These are phyloP conservation scores for Coniochaeta sp. DNA, from an alignment of 2,329 filamentous ascomycete genomes.

Conservation along the genomic window DNA sequence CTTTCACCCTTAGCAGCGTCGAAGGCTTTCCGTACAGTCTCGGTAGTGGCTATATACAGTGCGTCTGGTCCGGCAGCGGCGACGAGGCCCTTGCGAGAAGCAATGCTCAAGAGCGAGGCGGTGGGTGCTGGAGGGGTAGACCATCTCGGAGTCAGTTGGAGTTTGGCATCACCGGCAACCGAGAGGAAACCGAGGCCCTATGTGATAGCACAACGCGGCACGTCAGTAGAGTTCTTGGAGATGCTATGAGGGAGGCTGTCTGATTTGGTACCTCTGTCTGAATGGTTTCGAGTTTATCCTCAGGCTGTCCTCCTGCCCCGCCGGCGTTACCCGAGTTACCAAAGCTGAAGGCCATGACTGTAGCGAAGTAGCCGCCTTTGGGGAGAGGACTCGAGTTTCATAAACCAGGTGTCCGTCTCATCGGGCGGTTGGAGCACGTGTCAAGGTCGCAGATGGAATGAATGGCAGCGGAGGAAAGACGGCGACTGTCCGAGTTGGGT, in stretches of 20 bases:
- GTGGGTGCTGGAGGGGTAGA: slow-evolving; percentile 65
- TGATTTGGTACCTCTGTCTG: slow-evolving; percentile 63
- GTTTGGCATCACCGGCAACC: slow-evolving; percentile 71
- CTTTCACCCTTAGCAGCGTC: slow-evolving; percentile 49
- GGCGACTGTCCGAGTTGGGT: background rate
- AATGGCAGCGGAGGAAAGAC: background rate
- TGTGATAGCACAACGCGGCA: background rate
- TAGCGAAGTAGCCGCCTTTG: slow-evolving; percentile 26
- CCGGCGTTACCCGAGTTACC: slow-evolving; percentile 36
- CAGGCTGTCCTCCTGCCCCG: slow-evolving; percentile 26
- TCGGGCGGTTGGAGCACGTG: slow-evolving; percentile 4
- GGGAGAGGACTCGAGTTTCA: slow-evolving; percentile 22
- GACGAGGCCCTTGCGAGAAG: slow-evolving; percentile 70
- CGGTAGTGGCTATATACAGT: slow-evolving; percentile 69
- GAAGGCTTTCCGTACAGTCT: slow-evolving; percentile 71
- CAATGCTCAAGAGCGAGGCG: slow-evolving; percentile 77
- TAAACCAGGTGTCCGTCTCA: slow-evolving; percentile 14
- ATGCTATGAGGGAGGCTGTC: background rate
- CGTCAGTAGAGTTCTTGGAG: slow-evolving; percentile 5
- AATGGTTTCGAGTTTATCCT: slow-evolving; percentile 62
- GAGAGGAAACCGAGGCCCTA: slow-evolving; percentile 74
- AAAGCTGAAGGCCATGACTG: slow-evolving; percentile 60
- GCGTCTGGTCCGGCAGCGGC: slow-evolving; percentile 81
- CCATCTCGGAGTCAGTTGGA: slow-evolving; percentile 77
- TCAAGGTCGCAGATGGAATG: background rate